A percentile compares a stretch with the other conserved stretches of the same genome.
Conservation (phyloP, 768 basidiomycete genomes). For the Auricularia cornea region DNA sequence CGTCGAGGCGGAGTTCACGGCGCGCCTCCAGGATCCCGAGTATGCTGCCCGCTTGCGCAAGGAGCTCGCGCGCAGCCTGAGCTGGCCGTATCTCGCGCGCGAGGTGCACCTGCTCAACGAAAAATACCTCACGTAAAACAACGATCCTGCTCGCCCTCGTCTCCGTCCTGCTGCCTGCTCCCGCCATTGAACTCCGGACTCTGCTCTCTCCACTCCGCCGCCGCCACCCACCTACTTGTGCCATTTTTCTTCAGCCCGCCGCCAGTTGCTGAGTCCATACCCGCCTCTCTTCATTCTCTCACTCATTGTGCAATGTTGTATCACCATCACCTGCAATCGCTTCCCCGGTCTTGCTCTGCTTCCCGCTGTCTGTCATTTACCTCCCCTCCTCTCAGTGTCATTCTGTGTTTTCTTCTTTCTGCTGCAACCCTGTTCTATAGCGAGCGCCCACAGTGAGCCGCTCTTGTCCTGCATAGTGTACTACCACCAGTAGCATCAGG, state of each 20-base stretch:
- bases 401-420: neutral
- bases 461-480: neutral
- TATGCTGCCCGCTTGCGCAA: conserved; percentile 2
- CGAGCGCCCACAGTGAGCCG: neutral
- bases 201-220: too few relatives aligned
- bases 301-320: neutral
- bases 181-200: neutral
- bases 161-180: neutral
- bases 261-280: neutral
- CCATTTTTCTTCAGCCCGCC: neutral
- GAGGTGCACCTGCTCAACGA: conserved; percentile 83
- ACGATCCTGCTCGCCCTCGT: neutral
- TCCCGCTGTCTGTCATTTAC: neutral
- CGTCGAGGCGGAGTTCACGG: neutral
- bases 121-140: conserved; percentile 46
- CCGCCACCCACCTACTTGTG: neutral
- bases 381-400: neutral
- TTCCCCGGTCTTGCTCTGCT: neutral
- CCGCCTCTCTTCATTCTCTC: neutral
- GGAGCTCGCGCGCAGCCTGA: conserved; percentile 52
- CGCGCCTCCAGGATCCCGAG: neutral
- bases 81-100: conserved; percentile 77
- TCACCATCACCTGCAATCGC: neutral
- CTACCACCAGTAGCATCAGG: neutral
- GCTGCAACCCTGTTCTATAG: neutral